Conservation (phyloP, 2,329 filamentous ascomycete species). For the Monilinia fructigena region DNA sequence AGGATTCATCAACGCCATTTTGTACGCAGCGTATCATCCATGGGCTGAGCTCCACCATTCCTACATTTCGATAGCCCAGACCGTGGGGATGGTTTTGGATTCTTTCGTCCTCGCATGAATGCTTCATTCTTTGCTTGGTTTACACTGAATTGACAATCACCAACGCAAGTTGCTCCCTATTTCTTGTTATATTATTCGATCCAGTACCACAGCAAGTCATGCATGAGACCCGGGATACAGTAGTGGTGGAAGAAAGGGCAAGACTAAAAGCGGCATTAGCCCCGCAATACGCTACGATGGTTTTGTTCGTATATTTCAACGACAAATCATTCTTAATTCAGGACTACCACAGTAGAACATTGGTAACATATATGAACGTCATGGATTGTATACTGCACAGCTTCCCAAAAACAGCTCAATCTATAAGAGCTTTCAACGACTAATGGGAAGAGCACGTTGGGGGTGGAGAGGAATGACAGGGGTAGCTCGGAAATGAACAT, state of each 20-base stretch:
- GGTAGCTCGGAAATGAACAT: background rate
- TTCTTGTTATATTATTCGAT: background rate
- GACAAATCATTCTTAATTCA: background rate
- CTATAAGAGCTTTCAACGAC: background rate
- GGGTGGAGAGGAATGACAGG: no score
- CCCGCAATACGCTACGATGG: slow-evolving; percentile 18
- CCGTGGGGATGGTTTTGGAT: background rate
- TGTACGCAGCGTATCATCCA: no score
- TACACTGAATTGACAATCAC: background rate
- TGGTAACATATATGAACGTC: background rate
- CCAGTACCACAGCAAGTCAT: background rate
- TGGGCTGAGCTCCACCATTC: no score
- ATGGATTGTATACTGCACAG: background rate
- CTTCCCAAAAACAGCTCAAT: background rate
- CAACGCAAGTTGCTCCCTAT: background rate
- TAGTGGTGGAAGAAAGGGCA: slow-evolving; percentile 15
- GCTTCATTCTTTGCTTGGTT: background rate
- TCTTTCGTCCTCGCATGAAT: background rate
- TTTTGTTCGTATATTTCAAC: background rate
- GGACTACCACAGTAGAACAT: background rate
- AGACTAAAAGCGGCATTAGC: slow-evolving; percentile 24
- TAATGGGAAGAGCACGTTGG: background rate
- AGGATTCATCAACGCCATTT: no score
- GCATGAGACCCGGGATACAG: background rate
- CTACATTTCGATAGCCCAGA: background rate